Evolutionary conservation across 2,329 filamentous ascomycete genomes (phyloP), one percentile per base, ranked within the genome.

Genomic region (Aspergillus pseudotamarii): DNA sequence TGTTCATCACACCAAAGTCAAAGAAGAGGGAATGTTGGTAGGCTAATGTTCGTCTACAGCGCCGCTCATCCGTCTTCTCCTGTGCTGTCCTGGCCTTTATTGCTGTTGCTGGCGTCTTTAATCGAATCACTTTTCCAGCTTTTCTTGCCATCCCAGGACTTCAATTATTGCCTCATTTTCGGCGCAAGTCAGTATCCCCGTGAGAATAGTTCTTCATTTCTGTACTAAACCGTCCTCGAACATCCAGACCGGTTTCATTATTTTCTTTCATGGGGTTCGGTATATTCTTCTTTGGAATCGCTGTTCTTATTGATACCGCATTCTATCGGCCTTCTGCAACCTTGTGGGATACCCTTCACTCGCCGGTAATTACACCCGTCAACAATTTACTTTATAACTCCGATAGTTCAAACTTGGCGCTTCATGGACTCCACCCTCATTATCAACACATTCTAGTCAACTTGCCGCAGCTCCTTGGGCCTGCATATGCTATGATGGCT

Each of bases 121-220:
- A 98, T 79, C 89, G 95, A 68, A 97, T 98, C 73, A 99, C 95
- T 11, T 98, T 98, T 77, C 94, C 94, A 53, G 94, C 94, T 16
- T 99, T 96, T 76, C 80, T 99, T 65, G 77, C 96, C 63, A 88
- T 97, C 75, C 94, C 95, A 59, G 90, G 90, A 41, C 81, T 96
- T 75, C 89, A 89, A 74, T 84, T 99, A 73, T 82, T 98, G 76
- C 93, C 93, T 68, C 91, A 96, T 81, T 95, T 97, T 74, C 80
- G 87, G 76, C 88, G 89, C 77, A 94, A 90, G 91, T 95, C 79
- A 74, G 87, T 81, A 30, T 51, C 9, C 19, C 28, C 48, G 16
- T n/a, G 48, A n/a, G 28, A 21, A 10, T 51, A 12, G 28, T 32
- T 11, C 26, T 51, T 32, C 19, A 21, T 10, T n/a, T 32, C 6